Conservation (phyloP, 164 flowering plant genomes). For the Paratinospora sagittata region DNA sequence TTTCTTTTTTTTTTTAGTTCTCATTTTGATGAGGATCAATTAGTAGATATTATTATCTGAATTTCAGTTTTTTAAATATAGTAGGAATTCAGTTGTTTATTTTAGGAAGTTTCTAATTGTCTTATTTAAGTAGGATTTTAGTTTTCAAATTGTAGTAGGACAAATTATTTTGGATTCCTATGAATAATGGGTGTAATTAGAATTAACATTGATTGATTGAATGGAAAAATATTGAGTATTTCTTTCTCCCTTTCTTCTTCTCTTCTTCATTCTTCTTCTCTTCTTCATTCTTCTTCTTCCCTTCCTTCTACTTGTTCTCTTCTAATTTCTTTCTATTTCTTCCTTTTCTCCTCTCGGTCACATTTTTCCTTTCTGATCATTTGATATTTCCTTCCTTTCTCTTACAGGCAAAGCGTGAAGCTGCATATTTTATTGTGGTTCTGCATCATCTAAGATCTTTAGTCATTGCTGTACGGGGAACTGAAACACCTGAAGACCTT, state of each 20-base stretch:
- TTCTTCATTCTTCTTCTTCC: background rate
- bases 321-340: background rate
- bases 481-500: constrained; percentile 93
- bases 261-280: background rate
- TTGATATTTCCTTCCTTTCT: constrained; percentile 6
- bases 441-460: constrained; percentile 54
- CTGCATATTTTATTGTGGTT: constrained; percentile 71
- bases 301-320: background rate
- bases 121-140: too few species aligned
- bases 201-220: too few species aligned
- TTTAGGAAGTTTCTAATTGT: too few species aligned
- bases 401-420: constrained; percentile 57
- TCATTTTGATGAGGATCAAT: background rate
- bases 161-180: too few species aligned
- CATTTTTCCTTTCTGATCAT: background rate
- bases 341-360: background rate
- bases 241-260: background rate
- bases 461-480: constrained; percentile 79
- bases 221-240: too few species aligned
- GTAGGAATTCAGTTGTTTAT: too few species aligned
- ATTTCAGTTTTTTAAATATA: too few species aligned
- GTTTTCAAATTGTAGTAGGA: too few species aligned
- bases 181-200: too few species aligned
- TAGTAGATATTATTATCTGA: too few species aligned
- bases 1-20: background rate